A percentile compares a stretch with the other conserved stretches of the same genome.
phyloP scores from a whole-genome alignment of 768 basidiomycete genomes.

The Boletus tylopilopsis region DNA sequence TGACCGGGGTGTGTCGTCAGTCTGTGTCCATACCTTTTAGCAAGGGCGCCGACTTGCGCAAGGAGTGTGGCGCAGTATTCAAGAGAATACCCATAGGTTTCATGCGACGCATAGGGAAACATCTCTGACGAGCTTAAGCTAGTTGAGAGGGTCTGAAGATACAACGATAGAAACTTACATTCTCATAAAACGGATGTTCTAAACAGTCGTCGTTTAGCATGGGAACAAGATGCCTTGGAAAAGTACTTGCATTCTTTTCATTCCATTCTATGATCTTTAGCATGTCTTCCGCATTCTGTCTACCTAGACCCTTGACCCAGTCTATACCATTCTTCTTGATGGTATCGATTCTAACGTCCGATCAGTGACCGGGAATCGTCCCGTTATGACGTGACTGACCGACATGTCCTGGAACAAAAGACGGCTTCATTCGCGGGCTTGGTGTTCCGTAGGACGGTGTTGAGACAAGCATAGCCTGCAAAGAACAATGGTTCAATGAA shows the following conservation, averaged over 20 bases:
- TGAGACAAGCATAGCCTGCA: constrained; percentile 76
- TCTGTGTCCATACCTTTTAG: constrained; percentile 68
- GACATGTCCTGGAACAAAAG: constrained; percentile 74
- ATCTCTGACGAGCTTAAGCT: constrained; percentile 69
- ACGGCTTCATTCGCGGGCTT: constrained; percentile 63
- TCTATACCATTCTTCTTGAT: constrained; percentile 79
- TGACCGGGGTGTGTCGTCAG: constrained; percentile 89
- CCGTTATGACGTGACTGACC: constrained; percentile 32
- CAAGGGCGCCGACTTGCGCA: constrained; percentile 58
- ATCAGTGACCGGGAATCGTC: background rate
- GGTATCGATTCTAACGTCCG: constrained; percentile 55
- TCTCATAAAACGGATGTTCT: constrained; percentile 83
- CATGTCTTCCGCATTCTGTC: constrained; percentile 71
- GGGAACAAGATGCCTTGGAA: background rate
- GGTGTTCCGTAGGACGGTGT: constrained; percentile 71
- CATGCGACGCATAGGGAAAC: constrained; percentile 91
- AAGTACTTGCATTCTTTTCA: constrained; percentile 61
- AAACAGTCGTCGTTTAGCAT: background rate
- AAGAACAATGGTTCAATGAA: constrained; percentile 4
- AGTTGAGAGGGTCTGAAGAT: background rate
- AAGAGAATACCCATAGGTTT: constrained; percentile 74
- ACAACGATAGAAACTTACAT: constrained; percentile 31
- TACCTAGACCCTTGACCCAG: constrained; percentile 77
- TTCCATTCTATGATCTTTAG: constrained; percentile 85
- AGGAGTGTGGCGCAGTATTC: constrained; percentile 62